Evolutionary conservation across 2,329 filamentous ascomycete genomes (phyloP), one percentile per base, ranked within the genome.

Genomic region (Cryphonectria naterciae): DNA sequence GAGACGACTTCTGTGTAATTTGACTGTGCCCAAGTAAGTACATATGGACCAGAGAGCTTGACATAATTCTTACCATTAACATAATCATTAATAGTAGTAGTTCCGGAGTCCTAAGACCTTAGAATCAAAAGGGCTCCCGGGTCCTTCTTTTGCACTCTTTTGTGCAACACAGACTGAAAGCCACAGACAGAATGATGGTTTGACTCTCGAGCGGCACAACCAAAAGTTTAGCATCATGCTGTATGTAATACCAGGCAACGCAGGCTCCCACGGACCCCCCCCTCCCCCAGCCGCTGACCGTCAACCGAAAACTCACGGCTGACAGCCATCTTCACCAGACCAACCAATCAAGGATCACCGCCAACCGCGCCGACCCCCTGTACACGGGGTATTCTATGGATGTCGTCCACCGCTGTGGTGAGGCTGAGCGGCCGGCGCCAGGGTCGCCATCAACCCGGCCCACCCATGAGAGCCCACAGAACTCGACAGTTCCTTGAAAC

Each of bases 391-490:
- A 13, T 19, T 32, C 22, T 46, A 46, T 64, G 61, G 61, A 46
- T 28, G n/a, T 46, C 39, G 61, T 64, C 22, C 13, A 25, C 37
- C n/a, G n/a, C 7, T 64, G 39, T 22, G 39, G n/a, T 64, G 37
- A 41, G 61, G 61, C 61, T 46, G 61, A 41, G 61, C 61, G 61
- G 61, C 39, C n/a, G 61, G 11, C 37, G n/a, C 39, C 61, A 37
- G 61, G 61, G 61, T 46, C 39, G 17, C 61, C 61, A 32, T 11
- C 13, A 25, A 49, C 46, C 61, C 22, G 17, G 37, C 41, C 58
- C 61, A 6, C 43, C 39, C 25, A 64, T 32, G n/a, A 25, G 32
- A 64, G 39, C 39, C 61, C 61, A 64, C 61, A 46, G 15, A 64
- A 19, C 37, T 64, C 61, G 15, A 41, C 35, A 41, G 17, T 11